Base-by-base conservation (phyloP, 805 yeast genomes). In the Ogataea neopini region DNA sequence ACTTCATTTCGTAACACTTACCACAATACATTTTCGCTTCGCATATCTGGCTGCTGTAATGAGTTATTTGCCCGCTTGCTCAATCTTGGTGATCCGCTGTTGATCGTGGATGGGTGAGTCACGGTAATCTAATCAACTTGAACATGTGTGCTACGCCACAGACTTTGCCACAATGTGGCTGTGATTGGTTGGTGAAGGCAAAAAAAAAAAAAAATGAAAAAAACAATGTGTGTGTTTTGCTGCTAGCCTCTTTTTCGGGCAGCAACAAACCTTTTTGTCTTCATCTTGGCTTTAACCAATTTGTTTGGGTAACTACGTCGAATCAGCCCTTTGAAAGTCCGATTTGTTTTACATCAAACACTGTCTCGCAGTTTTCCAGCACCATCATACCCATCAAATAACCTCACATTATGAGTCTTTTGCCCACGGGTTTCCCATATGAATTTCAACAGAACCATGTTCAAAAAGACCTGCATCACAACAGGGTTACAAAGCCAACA, bases 401-500 rank as follows among this genome's bases (percentile, higher is more conserved):
- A 30, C 34, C 5, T 7, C 17, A n/a, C 34, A 30, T 14, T 11
- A 49, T 49, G 56, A 47, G 52, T 29, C 19, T 43, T 22, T 17
- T 48, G 5, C 46, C 56, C 17, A 42, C 45, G 14, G 35, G 39
- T 20, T 44, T 44, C 38, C 48, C 42, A 10, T 49, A 35, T 35
- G 53, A 46, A 13, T 37, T 45, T n/a, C 56, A 48, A 13, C 50
- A 47, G 40, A 39, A 26, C 25, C 42, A 39, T 25, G 40, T 39
- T n/a, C 47, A 38, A 14, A 54, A 42, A 29, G 59, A 56, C 37
- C 32, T 14, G 8, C 50, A n/a, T n/a, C n/a, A 49, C 36, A 43
- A 29, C 23, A 45, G 56, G 19, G 34, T 58, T 15, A 38, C 52
- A 7, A 58, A 58, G 34, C 56, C 59, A 2, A 17, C 26, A 1